Conservation (phyloP, 2,329 filamentous ascomycete genomes). For the Akanthomyces lecanii region DNA sequence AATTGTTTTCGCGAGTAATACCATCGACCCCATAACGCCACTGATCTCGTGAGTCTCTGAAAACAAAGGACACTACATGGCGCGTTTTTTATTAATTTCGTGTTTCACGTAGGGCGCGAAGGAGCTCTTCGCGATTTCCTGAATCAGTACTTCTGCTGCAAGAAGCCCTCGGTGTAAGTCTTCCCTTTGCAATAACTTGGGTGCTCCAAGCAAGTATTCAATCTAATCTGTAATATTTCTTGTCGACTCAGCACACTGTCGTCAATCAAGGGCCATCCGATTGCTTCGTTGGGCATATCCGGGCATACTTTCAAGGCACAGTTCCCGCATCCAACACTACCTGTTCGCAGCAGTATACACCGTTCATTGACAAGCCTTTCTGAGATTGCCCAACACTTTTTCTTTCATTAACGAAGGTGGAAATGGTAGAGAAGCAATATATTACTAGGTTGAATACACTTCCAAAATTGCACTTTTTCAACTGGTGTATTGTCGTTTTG, state of each 20-base stretch:
- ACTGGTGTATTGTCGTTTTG: too few species aligned
- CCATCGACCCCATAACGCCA: slow-evolving; percentile 35
- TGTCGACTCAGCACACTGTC: neutral
- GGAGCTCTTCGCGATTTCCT: slow-evolving; percentile 28
- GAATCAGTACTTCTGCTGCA: slow-evolving; percentile 29
- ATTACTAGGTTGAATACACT: too few species aligned
- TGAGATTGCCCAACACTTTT: too few species aligned
- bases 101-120: neutral
- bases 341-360: slow-evolving; percentile 28
- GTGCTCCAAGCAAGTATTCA: neutral
- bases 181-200: slow-evolving; percentile 11
- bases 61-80: neutral
- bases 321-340: slow-evolving; percentile 30
- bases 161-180: slow-evolving; percentile 32
- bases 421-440: too few species aligned
- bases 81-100: neutral
- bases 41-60: slow-evolving; percentile 19
- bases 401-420: too few species aligned
- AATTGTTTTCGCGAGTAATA: slow-evolving; percentile 37
- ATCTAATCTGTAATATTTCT: neutral
- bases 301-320: slow-evolving; percentile 33
- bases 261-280: slow-evolving; percentile 26
- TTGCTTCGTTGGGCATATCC: slow-evolving; percentile 35
- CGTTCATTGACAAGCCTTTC: neutral
- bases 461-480: too few species aligned